Percentiles rank a stretch among this genome's conserved stretches.
phyloP scores from a whole-genome alignment of 2,329 filamentous ascomycete species.

The Fusarium subglutinans region DNA sequence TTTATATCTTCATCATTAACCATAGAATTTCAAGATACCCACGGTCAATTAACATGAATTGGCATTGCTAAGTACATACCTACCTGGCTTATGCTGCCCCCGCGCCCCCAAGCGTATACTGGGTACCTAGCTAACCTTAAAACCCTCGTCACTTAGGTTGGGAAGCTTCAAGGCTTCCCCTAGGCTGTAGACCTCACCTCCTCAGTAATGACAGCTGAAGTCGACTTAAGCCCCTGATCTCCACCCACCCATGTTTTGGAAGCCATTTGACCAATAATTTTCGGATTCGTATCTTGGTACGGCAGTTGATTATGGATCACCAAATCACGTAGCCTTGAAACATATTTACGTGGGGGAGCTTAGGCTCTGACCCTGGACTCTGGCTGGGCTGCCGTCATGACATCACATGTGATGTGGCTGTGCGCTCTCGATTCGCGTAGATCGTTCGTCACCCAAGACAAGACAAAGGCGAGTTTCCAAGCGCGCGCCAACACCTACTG shows the following conservation, averaged over 20 bases:
- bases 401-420: conserved; percentile 49
- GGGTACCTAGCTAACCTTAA: too few species aligned
- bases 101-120: background rate
- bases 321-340: background rate
- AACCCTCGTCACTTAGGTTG: too few species aligned
- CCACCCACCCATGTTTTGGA: background rate
- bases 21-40: conserved; percentile 37
- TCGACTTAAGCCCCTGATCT: conserved; percentile 4
- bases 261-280: conserved; percentile 7
- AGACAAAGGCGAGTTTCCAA: conserved; percentile 39
- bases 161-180: too few species aligned
- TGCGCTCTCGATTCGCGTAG: conserved; percentile 33
- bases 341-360: conserved; percentile 12
- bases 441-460: conserved; percentile 22
- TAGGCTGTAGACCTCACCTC: background rate
- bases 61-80: background rate
- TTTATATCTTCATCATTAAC: conserved; percentile 3
- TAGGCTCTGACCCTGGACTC: background rate
- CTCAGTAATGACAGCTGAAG: conserved; percentile 2
- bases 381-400: conserved; percentile 37
- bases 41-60: conserved; percentile 13
- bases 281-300: conserved; percentile 23
- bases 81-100: background rate
- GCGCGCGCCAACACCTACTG: conserved; percentile 37
- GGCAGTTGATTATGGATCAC: conserved; percentile 36